Evolutionary conservation across 2,329 filamentous ascomycete genomes (phyloP), one percentile per base, ranked within the genome.

Genomic region (Elsinoe batatas): DNA sequence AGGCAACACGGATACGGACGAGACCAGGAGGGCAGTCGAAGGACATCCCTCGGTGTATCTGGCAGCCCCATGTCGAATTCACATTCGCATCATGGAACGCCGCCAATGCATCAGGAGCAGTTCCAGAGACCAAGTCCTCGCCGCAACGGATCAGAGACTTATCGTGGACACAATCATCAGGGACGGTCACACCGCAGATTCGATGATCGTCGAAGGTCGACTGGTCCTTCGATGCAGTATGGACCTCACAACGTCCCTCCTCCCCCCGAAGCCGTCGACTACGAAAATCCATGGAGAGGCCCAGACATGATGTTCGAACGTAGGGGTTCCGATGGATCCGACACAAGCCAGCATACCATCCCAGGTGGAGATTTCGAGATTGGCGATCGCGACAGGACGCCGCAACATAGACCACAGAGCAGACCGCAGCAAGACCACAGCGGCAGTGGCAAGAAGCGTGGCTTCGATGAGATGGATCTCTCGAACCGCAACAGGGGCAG

Each of bases 341-440:
- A 58, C 22, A 57, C 56, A 15, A 61, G 60, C 49, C 62, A 63
- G 35, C 58, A 56, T 53, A 64, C 62, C 1, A 53, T 55, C 3
- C 59, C 56, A 42, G 62, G 61, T 3, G 63, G 61, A 3, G 62
- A 63, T 51, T 64, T 64, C 46, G 53, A 57, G 17, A 57, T 59
- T 44, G 58, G 58, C 11, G 58, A 59, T 12, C 42, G 55, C 36
- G 58, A 59, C 44, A 58, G 59, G 32, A 37, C 30, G 1, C 50
- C 38, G 15, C 42, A 37, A 8, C 13, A n/a, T 26, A 53, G 22
- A 30, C 30, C 38, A n/a, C 42, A 37, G 13, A 18, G 17, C 26
- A 53, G 22, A 36, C 30, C 32, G 26, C 44, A 12, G 7, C 36
- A 36, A 40, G 40, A 53, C 50, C 50, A 44, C 47, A 42, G 20